Percentiles rank a stretch among this genome's conserved stretches.
Conservation (phyloP, 2,329 filamentous ascomycete genomes). For the Apiospora malaysiana region DNA sequence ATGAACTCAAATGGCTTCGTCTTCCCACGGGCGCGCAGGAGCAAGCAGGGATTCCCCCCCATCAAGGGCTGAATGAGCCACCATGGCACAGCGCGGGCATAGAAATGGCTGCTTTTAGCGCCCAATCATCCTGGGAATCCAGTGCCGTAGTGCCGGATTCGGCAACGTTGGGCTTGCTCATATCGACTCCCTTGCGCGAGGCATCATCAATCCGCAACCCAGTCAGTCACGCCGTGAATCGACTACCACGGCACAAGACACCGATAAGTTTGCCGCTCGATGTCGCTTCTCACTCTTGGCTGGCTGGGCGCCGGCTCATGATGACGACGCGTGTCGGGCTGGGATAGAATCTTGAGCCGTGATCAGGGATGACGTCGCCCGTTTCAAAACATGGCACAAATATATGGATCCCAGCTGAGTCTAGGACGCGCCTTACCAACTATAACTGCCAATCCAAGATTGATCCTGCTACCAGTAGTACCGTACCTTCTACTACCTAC, state of each 20-base stretch:
- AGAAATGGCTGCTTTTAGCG: slow-evolving; percentile 13
- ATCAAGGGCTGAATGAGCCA: background rate
- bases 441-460: background rate
- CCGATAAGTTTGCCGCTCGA: background rate
- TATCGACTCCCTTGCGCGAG: background rate
- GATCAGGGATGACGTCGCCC: slow-evolving; percentile 4
- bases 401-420: background rate
- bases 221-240: background rate
- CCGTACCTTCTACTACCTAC: too few relatives aligned
- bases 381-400: slow-evolving; percentile 14
- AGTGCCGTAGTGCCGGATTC: slow-evolving; percentile 11
- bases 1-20: slow-evolving; percentile 3
- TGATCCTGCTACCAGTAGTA: background rate
- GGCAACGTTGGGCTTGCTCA: slow-evolving; percentile 1
- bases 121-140: slow-evolving; percentile 1
- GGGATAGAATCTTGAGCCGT: background rate
- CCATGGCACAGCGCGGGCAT: background rate
- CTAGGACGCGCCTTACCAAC: background rate
- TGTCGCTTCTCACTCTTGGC: background rate
- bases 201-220: background rate
- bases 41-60: background rate
- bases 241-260: background rate
- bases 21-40: background rate
- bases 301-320: background rate
- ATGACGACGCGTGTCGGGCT: slow-evolving; percentile 14